Evolutionary conservation across 306 rosid genomes (phyloP).

Genomic region (Vigna mungo): DNA sequence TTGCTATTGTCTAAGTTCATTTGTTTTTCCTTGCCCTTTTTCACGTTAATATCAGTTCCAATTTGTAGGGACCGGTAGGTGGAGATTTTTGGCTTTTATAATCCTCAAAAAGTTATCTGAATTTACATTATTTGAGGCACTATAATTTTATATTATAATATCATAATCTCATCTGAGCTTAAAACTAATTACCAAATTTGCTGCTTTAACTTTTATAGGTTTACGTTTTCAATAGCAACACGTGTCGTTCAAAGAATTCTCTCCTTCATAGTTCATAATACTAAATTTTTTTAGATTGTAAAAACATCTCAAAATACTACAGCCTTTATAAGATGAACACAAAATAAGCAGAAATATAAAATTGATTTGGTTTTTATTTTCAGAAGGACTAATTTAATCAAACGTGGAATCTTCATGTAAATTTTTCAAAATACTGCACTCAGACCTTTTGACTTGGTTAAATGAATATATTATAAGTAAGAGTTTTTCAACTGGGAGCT

Average conservation of each 20-base stretch:
- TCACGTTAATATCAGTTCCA: slow-evolving; percentile 35
- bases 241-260: background rate
- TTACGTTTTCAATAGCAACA: slow-evolving; percentile 26
- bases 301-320: background rate
- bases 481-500: slow-evolving; percentile 14
- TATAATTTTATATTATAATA: slow-evolving; percentile 13
- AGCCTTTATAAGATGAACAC: background rate
- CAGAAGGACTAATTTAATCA: background rate
- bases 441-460: slow-evolving; percentile 11
- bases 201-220: slow-evolving; percentile 40
- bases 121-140: slow-evolving; percentile 57
- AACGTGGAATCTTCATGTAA: background rate
- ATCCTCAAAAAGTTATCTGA: slow-evolving; percentile 53
- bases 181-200: slow-evolving; percentile 33
- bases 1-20: slow-evolving; percentile 39
- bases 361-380: background rate
- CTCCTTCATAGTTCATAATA: background rate
- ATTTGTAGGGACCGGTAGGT: slow-evolving; percentile 53
- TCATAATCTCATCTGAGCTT: slow-evolving; percentile 5
- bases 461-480: background rate
- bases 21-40: slow-evolving; percentile 20
- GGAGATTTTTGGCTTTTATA: slow-evolving; percentile 30
- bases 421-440: background rate
- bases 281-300: background rate
- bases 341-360: background rate